phyloP scores from a whole-genome alignment of 768 basidiomycete genomes.

The Psilocybe azurescens region DNA sequence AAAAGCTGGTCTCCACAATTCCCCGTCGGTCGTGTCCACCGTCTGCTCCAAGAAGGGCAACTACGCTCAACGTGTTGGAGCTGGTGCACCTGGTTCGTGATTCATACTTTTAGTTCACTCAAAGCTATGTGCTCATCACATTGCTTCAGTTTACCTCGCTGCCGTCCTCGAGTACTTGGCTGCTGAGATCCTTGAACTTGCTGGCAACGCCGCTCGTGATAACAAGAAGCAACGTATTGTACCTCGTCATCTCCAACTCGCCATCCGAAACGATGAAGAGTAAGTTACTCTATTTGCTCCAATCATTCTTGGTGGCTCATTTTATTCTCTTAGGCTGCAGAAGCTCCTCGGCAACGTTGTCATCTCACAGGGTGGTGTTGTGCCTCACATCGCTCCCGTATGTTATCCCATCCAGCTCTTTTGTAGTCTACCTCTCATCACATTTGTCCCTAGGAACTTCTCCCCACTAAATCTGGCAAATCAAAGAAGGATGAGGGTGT shows the following conservation, averaged over 20 bases:
- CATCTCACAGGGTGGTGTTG: conserved; percentile 94
- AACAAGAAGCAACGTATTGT: conserved; percentile 96
- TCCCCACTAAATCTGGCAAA: conserved; percentile 46
- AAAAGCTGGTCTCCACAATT: conserved; percentile 83
- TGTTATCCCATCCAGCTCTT: conserved; percentile 15
- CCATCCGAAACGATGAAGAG: conserved; percentile 93
- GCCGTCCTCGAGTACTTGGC: conserved; percentile 93
- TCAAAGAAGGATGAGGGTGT: conserved; percentile 49
- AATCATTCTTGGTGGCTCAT: conserved; percentile 5
- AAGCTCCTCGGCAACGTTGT: conserved; percentile 86
- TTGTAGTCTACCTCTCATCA: conserved; percentile 21
- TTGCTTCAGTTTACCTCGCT: conserved; percentile 76
- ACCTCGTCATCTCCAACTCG: conserved; percentile 91
- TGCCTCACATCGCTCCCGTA: conserved; percentile 65
- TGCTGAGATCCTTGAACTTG: conserved; percentile 93
- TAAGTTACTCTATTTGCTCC: conserved; percentile 32
- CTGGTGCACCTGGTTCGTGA: conserved; percentile 78
- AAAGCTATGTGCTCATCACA: conserved; percentile 28
- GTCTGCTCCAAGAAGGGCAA: conserved; percentile 89
- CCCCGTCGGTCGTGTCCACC: conserved; percentile 93
- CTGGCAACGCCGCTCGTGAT: conserved; percentile 85
- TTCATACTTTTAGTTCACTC: not conserved
- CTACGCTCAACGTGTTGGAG: conserved; percentile 89
- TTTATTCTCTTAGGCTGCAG: conserved; percentile 55
- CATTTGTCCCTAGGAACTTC: conserved; percentile 37